Percentiles rank a stretch among this genome's conserved stretches.
phyloP scores from a whole-genome alignment of 1,284 basidiomycete species.

The Phaffia rhodozyma region DNA sequence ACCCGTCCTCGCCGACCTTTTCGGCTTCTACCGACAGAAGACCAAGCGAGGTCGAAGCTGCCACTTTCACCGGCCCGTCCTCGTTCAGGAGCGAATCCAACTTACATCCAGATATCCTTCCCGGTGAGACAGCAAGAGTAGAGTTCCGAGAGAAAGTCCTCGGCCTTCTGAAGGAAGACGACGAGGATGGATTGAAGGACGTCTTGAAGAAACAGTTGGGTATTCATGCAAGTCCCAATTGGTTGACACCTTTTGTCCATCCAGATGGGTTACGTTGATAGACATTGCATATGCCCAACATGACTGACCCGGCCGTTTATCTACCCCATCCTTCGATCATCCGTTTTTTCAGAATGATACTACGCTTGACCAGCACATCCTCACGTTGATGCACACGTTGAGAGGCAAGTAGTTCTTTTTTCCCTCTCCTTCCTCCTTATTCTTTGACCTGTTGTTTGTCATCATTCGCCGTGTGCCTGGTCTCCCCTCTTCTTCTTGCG shows the following conservation, averaged over 20 bases:
- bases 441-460: background rate
- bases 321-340: constrained; percentile 6
- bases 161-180: constrained; percentile 58
- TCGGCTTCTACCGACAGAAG: background rate
- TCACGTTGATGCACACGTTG: constrained; percentile 77
- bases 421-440: background rate
- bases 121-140: constrained; percentile 21
- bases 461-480: no score
- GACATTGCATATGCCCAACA: constrained; percentile 1
- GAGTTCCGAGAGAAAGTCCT: constrained; percentile 56
- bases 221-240: background rate
- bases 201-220: constrained; percentile 57
- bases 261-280: background rate
- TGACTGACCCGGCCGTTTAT: no score
- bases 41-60: background rate
- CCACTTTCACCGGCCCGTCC: background rate
- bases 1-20: background rate
- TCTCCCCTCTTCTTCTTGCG: no score
- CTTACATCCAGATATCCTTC: background rate
- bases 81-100: no score
- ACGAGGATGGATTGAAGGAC: constrained; percentile 69
- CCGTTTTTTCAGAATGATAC: constrained; percentile 20
- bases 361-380: constrained; percentile 60
- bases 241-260: background rate
- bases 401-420: constrained; percentile 33